Conservation (phyloP, 169 alveolate genomes). For the Plasmodium vinckei region DNA sequence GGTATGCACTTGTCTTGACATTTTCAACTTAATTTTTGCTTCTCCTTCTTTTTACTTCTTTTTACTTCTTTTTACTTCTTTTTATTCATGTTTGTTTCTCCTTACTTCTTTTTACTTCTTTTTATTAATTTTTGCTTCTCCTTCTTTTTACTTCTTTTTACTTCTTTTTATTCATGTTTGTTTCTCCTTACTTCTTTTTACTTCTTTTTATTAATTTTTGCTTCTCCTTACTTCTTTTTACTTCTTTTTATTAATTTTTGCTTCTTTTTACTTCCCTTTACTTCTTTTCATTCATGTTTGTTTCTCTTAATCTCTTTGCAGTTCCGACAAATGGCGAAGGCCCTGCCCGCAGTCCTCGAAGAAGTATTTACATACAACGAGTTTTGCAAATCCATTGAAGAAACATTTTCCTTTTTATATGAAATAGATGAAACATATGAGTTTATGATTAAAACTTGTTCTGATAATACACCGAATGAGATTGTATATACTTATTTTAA, state of each 20-base stretch:
- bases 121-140: background rate
- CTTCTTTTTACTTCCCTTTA: too few species aligned
- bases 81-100: background rate
- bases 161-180: background rate
- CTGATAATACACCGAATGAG: background rate
- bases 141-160: too few species aligned
- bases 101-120: background rate
- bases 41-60: too few species aligned
- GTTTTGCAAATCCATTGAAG: conserved; percentile 45
- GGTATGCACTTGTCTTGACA: background rate
- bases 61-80: background rate
- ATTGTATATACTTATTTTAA: conserved; percentile 26
- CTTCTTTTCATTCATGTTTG: background rate
- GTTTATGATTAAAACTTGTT: conserved; percentile 6
- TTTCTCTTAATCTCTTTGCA: conserved; percentile 1
- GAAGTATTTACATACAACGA: conserved; percentile 26
- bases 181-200: background rate
- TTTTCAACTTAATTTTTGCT: too few species aligned
- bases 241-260: too few species aligned
- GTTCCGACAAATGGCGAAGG: conserved; percentile 22
- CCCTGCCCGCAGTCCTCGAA: conserved; percentile 16
- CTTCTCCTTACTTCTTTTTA: too few species aligned
- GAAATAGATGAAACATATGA: conserved; percentile 16
- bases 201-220: too few species aligned
- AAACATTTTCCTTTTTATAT: conserved; percentile 17